A percentile compares a stretch with the other conserved stretches of the same genome.
Evolutionary conservation across 1,139 yeast species (phyloP).

Genomic region (Geotrichum cucujoidarum): DNA sequence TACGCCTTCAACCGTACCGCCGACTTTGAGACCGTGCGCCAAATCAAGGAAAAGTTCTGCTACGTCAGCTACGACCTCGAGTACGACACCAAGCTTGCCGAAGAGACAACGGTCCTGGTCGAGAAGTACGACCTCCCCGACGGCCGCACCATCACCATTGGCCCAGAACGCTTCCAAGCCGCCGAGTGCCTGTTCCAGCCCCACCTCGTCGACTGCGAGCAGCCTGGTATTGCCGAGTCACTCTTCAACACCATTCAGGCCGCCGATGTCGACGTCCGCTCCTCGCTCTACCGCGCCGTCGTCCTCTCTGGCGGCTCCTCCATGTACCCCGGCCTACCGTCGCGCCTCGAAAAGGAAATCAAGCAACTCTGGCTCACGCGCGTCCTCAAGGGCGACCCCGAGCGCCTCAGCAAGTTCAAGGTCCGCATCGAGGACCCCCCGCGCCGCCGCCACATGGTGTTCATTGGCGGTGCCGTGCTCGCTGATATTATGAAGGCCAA

Average conservation of each 20-base stretch:
- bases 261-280: slow-evolving; percentile 89
- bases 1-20: slow-evolving; percentile 98
- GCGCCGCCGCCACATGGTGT: slow-evolving; percentile 97
- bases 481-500: slow-evolving; percentile 98
- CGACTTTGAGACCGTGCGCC: slow-evolving; percentile 96
- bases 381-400: slow-evolving; percentile 81
- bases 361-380: slow-evolving; percentile 93
- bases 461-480: slow-evolving; percentile 96
- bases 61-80: slow-evolving; percentile 92
- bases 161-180: slow-evolving; percentile 95
- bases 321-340: slow-evolving; percentile 98
- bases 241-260: slow-evolving; percentile 87
- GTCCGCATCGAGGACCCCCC: slow-evolving; percentile 98
- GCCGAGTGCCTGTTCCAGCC: slow-evolving; percentile 99
- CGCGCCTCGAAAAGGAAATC: slow-evolving; percentile 89
- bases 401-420: slow-evolving; percentile 84
- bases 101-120: slow-evolving; percentile 90
- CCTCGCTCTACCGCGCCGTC: slow-evolving; percentile 83
- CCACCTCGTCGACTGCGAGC: slow-evolving; percentile 92
- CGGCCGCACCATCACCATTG: slow-evolving; percentile 89
- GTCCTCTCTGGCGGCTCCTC: slow-evolving; percentile 96
- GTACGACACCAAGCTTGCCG: slow-evolving; percentile 79
- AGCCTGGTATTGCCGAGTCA: slow-evolving; percentile 92
- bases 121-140: slow-evolving; percentile 93
- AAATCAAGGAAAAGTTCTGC: slow-evolving; percentile 92